These are phyloP conservation scores for Fusarium fracticaudum DNA, from an alignment of 2,329 filamentous ascomycete genomes.

Conservation along the genomic window DNA sequence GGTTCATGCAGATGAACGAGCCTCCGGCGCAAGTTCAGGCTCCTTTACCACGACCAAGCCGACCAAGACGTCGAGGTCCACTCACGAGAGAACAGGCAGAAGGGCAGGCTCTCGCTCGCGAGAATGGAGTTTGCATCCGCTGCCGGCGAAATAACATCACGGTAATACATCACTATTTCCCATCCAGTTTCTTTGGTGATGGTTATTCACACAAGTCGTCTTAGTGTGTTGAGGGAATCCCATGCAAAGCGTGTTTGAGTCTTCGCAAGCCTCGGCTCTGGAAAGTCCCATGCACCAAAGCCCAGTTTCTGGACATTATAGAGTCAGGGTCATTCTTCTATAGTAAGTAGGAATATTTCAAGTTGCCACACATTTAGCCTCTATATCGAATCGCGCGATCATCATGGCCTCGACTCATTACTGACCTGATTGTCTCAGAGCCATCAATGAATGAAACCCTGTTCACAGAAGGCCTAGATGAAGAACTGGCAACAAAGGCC, in stretches of 20 bases:
- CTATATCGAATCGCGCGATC: neutral
- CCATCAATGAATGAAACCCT: neutral
- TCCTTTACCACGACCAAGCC: neutral
- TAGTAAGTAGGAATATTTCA: rapidly evolving
- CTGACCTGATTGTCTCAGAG: neutral
- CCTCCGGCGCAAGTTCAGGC: neutral
- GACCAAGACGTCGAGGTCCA: neutral
- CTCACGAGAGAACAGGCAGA: neutral
- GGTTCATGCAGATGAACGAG: rapidly evolving
- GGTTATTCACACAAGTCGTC: neutral
- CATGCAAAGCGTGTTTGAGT: neutral
- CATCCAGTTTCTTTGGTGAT: rapidly evolving
- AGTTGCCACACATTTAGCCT: neutral
- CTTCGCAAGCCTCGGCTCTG: neutral
- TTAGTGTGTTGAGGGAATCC: neutral
- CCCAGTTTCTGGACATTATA: neutral
- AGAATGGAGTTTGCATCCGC: neutral
- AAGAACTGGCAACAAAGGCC: neutral
- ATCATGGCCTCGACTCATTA: neutral
- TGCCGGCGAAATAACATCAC: neutral
- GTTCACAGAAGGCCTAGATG: rapidly evolving
- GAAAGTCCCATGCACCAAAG: neutral
- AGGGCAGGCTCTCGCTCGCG: neutral
- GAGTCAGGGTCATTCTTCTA: neutral
- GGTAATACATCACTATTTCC: neutral